phyloP scores from a whole-genome alignment of 2,329 filamentous ascomycete genomes.

The Aureobasidium sp. region DNA sequence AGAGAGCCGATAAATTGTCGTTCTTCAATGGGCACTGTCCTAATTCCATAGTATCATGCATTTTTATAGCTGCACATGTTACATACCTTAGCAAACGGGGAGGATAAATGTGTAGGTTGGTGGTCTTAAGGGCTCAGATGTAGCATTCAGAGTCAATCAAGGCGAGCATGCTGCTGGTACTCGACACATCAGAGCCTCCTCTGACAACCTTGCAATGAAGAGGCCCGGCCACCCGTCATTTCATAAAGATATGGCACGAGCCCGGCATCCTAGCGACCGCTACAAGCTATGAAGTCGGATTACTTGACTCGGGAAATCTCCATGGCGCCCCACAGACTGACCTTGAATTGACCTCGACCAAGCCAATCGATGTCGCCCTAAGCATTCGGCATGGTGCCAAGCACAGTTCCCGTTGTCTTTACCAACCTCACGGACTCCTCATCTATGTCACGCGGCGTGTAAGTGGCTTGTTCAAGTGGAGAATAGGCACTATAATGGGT shows the following conservation, averaged over 20 bases:
- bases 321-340: neutral
- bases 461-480: neutral
- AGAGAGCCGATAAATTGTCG: no score
- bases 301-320: neutral
- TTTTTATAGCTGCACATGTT: no score
- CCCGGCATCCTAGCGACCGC: neutral
- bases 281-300: neutral
- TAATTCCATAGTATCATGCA: no score
- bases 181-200: neutral
- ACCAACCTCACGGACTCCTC: neutral
- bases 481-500: neutral
- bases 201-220: neutral
- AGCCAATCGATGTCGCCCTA: neutral
- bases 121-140: neutral
- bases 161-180: neutral
- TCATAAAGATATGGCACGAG: neutral
- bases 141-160: neutral
- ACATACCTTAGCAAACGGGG: no score
- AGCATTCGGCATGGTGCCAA: constrained; percentile 2
- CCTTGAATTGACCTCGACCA: neutral
- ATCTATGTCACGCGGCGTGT: neutral
- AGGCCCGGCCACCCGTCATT: neutral
- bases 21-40: no score
- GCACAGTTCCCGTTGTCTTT: neutral
- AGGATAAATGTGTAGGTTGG: neutral